Percentiles rank a stretch among this genome's conserved stretches.
These are phyloP conservation scores for Barnettozyma vustinii DNA, from an alignment of 805 yeast genomes.

Conservation along the genomic window DNA sequence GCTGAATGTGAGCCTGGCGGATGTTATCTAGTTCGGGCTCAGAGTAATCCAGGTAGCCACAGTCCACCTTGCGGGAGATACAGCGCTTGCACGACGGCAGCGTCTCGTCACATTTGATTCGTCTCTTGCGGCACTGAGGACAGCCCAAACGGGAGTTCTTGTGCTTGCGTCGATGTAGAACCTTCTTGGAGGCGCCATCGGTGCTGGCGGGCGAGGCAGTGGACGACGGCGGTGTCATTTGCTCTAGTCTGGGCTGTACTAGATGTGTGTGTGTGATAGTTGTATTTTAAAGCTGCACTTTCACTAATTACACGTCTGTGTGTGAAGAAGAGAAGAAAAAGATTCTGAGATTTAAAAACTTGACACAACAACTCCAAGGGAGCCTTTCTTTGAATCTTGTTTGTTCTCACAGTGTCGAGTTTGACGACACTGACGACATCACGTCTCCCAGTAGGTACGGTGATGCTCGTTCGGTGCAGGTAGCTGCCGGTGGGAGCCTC, in stretches of 20 bases:
- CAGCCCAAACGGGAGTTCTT: slow-evolving; percentile 55
- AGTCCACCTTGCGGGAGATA: slow-evolving; percentile 17
- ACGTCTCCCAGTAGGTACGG: not conserved
- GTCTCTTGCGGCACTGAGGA: slow-evolving; percentile 52
- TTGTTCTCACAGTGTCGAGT: not conserved
- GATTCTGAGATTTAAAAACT: not conserved
- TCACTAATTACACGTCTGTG: too few species aligned
- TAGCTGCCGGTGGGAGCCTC: not conserved
- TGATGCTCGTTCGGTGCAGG: not conserved
- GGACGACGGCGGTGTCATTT: not conserved
- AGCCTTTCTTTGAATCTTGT: not conserved
- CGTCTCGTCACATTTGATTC: slow-evolving; percentile 58
- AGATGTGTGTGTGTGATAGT: too few species aligned
- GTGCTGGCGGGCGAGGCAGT: not conserved
- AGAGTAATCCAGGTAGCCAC: slow-evolving; percentile 16
- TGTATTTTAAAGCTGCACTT: too few species aligned
- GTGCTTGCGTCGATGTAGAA: slow-evolving; percentile 43
- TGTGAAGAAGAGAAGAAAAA: not conserved
- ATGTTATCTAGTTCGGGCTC: slow-evolving; percentile 10
- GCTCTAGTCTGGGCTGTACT: too few species aligned
- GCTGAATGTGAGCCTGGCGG: slow-evolving; percentile 9
- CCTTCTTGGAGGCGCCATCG: slow-evolving; percentile 1
- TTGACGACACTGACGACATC: not conserved
- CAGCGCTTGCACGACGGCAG: slow-evolving; percentile 54
- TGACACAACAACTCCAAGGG: not conserved